Evolutionary conservation across 345 rosid species (phyloP), one percentile per base, ranked within the genome.

Genomic region (Isatis tinctoria): DNA sequence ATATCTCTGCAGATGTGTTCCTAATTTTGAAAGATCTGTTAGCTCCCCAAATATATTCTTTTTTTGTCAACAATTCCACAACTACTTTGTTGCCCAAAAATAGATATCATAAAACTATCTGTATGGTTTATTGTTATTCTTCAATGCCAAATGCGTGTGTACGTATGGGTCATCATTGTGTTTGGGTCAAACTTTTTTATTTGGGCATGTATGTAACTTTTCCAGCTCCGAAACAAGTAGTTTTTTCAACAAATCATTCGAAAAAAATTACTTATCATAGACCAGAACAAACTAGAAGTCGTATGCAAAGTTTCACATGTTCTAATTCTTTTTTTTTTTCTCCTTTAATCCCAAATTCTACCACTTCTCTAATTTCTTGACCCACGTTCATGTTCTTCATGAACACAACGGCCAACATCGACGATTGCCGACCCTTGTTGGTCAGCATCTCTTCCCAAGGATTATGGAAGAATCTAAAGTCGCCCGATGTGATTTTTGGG

Each of bases 401-500:
- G 74, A 45, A 70, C 36, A 30, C 32, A 35, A 58, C 58, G 1
- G 33, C 14, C 35, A 17, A 44, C 33, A 33, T 10, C 16, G 33
- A 43, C 3, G 45, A 43, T 70, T 70, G 74, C 11, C 36, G 1
- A 12, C 8, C 12, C 13, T 40, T 47, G 3, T 0, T 22, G 18
- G 64, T 36, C 60, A 66, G 58, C 67, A 47, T 27, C 27, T 65
- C 78, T 24, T 74, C 78, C 2, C 2, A 35, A 10, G 67, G 78
- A 24, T 16, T 66, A 5, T 74, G 67, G 72, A 72, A 65, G 26
- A 58, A 74, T 9, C 17, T 54, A 7, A 24, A 65, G 11, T 65
- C 66, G 0, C 40, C 32, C 1, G 65, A 57, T 44, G 40, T 57
- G 20, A 22, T 74, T 17, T 44, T 65, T 0, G 66, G 72, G 3